These are phyloP conservation scores for Starmerella sirachaensis DNA, from an alignment of 805 yeast species.

Conservation along the genomic window DNA sequence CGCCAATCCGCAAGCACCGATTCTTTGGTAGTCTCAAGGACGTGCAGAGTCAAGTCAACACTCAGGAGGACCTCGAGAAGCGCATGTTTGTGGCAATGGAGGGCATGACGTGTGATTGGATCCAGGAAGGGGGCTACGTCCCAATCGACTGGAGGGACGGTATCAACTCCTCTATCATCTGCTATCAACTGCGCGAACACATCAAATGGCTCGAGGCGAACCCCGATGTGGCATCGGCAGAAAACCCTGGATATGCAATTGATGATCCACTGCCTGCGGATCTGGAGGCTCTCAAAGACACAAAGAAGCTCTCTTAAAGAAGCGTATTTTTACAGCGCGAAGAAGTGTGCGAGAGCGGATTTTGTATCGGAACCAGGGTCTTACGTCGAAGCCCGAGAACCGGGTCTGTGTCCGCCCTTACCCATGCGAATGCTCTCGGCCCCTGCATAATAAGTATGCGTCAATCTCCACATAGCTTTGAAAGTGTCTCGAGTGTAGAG, in stretches of 20 bases:
- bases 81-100: slow-evolving; percentile 7
- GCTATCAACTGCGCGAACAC: slow-evolving; percentile 6
- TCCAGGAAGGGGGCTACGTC: slow-evolving; percentile 1
- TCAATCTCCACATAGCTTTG: too few relatives aligned
- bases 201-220: slow-evolving; percentile 11
- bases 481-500: too few relatives aligned
- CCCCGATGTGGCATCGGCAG: background rate
- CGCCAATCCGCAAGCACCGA: slow-evolving; percentile 3
- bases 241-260: background rate
- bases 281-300: too few relatives aligned
- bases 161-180: background rate
- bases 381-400: too few relatives aligned
- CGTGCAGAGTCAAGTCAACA: background rate
- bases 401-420: too few relatives aligned
- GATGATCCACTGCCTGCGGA: too few relatives aligned
- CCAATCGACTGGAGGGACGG: slow-evolving; percentile 9
- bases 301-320: too few relatives aligned
- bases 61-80: slow-evolving; percentile 7
- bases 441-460: too few relatives aligned
- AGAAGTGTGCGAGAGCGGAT: too few relatives aligned
- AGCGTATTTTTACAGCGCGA: too few relatives aligned
- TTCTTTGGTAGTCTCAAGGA: background rate
- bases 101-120: slow-evolving; percentile 13
- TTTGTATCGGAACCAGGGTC: too few relatives aligned
- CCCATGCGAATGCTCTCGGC: too few relatives aligned